A percentile compares a stretch with the other conserved stretches of the same genome.
Conservation (phyloP, 768 basidiomycete genomes). For the Rhizopogon rudus region DNA sequence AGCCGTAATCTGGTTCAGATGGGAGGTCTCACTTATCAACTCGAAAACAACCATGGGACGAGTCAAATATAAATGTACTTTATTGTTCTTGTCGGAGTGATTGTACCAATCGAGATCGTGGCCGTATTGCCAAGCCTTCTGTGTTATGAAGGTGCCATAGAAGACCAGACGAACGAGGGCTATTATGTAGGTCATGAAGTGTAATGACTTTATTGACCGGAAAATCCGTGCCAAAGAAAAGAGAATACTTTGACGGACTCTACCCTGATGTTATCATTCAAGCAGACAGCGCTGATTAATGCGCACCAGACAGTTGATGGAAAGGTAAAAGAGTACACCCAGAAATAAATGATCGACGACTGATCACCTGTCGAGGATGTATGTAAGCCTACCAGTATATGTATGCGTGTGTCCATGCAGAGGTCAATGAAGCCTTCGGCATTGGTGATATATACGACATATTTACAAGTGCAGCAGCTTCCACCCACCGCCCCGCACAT, state of each 20-base stretch:
- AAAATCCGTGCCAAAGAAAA: constrained; percentile 15
- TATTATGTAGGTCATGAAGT: constrained; percentile 3
- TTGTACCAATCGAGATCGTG: neutral
- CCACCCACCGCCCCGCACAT: constrained; percentile 4
- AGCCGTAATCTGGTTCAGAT: neutral
- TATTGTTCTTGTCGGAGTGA: neutral
- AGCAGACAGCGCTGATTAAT: neutral
- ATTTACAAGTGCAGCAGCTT: neutral
- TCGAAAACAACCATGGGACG: neutral
- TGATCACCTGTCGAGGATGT: neutral
- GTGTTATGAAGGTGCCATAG: neutral
- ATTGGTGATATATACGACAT: neutral
- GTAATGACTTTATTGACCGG: constrained; percentile 5
- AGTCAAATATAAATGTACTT: neutral
- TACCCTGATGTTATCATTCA: constrained; percentile 6
- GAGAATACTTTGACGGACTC: constrained; percentile 16
- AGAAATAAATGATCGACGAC: neutral
- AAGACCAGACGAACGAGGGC: constrained; percentile 5
- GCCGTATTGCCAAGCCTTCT: constrained; percentile 5
- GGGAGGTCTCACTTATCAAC: constrained; percentile 2
- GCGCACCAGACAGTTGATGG: constrained; percentile 14
- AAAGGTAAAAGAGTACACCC: constrained; percentile 10
- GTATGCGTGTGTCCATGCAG: constrained; percentile 5
- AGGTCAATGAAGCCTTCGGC: neutral
- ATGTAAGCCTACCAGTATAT: neutral